Evolutionary conservation across 2,329 filamentous ascomycete genomes (phyloP).

Genomic region (Cordyceps militaris): DNA sequence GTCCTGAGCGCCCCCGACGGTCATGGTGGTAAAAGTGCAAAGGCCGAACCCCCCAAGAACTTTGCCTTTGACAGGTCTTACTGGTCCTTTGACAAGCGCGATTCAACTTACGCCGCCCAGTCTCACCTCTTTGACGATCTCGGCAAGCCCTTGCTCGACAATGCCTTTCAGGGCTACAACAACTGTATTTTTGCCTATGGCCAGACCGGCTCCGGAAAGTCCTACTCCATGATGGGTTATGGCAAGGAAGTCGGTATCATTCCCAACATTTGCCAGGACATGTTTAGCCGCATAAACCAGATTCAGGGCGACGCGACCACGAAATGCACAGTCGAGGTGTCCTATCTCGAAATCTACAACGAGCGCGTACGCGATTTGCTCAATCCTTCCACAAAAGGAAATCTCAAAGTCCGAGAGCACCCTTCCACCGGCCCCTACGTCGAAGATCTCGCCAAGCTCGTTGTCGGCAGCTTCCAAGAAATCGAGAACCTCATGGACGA

Average conservation of each 20-base stretch:
- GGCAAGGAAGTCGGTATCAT: conserved; percentile 94
- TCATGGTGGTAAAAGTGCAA: conserved; percentile 55
- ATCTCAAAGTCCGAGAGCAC: conserved; percentile 95
- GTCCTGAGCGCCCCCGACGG: conserved; percentile 68
- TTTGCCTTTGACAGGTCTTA: conserved; percentile 98
- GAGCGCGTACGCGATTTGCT: conserved; percentile 92
- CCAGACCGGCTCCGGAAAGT: conserved; percentile 97
- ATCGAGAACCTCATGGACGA: conserved; percentile 99
- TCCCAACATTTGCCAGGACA: conserved; percentile 92
- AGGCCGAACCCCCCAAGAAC: conserved; percentile 67
- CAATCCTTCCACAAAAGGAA: conserved; percentile 92
- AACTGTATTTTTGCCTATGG: conserved; percentile 99
- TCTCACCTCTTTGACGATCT: conserved; percentile 83
- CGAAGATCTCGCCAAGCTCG: conserved; percentile 91
- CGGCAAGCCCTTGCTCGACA: conserved; percentile 85
- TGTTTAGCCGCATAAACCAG: conserved; percentile 79
- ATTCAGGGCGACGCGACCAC: conserved; percentile 68
- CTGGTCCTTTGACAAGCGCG: conserved; percentile 88
- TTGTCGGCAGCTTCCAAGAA: conserved; percentile 86
- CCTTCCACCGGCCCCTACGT: conserved; percentile 97
- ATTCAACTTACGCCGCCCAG: conserved; percentile 80
- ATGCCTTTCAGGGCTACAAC: conserved; percentile 97
- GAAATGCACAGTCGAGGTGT: conserved; percentile 92
- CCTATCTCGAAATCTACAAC: conserved; percentile 98
- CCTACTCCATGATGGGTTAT: conserved; percentile 99